Base-by-base conservation (phyloP, 2,329 filamentous ascomycete species). In the Phaeoacremonium minimum region DNA sequence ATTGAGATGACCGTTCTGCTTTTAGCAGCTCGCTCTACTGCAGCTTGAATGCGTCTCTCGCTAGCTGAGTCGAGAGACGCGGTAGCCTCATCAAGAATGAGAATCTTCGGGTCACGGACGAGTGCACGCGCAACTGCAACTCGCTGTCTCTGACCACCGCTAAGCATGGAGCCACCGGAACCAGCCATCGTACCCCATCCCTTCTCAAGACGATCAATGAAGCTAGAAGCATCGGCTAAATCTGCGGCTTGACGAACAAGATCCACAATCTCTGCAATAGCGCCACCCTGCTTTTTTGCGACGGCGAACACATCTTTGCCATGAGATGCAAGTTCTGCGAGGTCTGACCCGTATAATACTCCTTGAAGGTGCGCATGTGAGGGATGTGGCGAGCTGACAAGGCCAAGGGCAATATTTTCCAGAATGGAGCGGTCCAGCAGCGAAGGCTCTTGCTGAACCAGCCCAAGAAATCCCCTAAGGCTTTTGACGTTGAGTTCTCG, bases 401-500 rank as follows among this genome's bases (percentile, higher is more conserved):
- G 51, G 4, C 67, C 66, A 37, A 66, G 63, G 19, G 52, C 58
- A 37, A 67, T 71, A 42, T 64, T 73, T 40, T 60, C 63, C 32
- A 62, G 57, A 15, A 66, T 59, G 12, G 62, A 61, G 5, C 55
- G 46, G 31, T 58, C 50, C 11, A 61, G 53, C 0, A 61, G 50
- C 1, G 48, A 50, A 2, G 56, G 50, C 14, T 61, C 56, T 28
- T 61, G 57, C 33, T 57, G 56, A 3, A 61, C 57, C 14, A 60
- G 43, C 14, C 53, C 52, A 18, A 62, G 45, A 35, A 52, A 52
- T 15, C 54, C 49, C 6, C 58, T 47, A 7, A 61, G 38, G n/a
- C 45, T 49, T 8, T 46, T 38, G 6, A 63, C 50, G 20, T 86
- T 94, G 41, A 94, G 67, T 45, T 87, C 79, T 55, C 85, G 77